Base-by-base conservation (phyloP, 2,329 filamentous ascomycete genomes). In the Westerdykella aurantiaca region DNA sequence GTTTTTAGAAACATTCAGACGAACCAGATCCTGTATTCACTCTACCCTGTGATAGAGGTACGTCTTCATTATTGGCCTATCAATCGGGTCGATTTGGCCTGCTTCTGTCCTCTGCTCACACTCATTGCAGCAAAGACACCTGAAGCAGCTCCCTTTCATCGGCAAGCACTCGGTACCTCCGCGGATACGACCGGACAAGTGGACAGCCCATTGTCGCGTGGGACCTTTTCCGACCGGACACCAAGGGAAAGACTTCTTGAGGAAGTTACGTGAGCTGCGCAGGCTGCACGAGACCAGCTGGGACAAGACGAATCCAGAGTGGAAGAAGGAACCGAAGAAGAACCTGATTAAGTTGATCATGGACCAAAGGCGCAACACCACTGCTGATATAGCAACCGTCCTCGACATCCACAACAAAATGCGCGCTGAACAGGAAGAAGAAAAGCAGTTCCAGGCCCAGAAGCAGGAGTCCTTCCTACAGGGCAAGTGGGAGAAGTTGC, bases 21-120 rank as follows among this genome's bases (percentile, higher is more conserved):
- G 31, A 80, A 82, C 46, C 81, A 83, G 64, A 76, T 83, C 51
- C 68, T 83, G 43, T 83, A 83, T 64, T 82, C 80, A 17, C 65
- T 83, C 50, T 73, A 72, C 34, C 73, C 76, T 41, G 69, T 72
- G 41, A 61, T 83, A 37, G 70, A 80, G 51, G 79, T 81, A 68
- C 52, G 70, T 45, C 18, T 23, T 23, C 43, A 37, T 43, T 14
- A 18, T 25, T 6, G 22, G 11, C 25, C 29, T 38, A 23, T 21
- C 33, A 11, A 43, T 43, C 18, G 14, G 33, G 31, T 39, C n/a
- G 4, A 31, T 38, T 9, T 12, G 3, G 25, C 2, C 3, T 29
- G 11, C 25, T 4, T 29, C 2, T 12, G 25, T 7, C 7, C 7
- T 29, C 33, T 34, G 40, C 41, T 51, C 11, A 47, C 22, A 25